Evolutionary conservation across 1,284 basidiomycete genomes (phyloP).

Genomic region (Agroathelia rolfsii): DNA sequence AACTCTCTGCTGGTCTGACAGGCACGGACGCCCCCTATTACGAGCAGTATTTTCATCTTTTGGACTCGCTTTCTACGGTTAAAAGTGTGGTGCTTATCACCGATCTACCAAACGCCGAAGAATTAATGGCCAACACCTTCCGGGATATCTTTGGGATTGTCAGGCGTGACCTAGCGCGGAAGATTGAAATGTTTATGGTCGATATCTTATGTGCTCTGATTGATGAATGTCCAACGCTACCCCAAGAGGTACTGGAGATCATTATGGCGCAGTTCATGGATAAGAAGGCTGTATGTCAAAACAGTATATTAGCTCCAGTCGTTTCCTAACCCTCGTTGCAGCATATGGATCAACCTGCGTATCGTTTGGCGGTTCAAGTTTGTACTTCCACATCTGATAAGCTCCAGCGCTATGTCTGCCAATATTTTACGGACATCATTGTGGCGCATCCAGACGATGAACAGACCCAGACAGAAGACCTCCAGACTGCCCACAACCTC

Average conservation of each 20-base stretch:
- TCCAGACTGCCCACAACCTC: slow-evolving; percentile 74
- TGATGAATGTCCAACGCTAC: slow-evolving; percentile 74
- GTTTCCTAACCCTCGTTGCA: slow-evolving; percentile 19
- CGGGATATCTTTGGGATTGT: slow-evolving; percentile 76
- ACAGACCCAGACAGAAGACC: slow-evolving; percentile 44
- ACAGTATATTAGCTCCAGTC: neutral
- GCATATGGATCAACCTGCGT: slow-evolving; percentile 69
- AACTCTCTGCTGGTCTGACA: slow-evolving; percentile 70
- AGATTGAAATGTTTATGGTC: slow-evolving; percentile 79
- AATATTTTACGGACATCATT: slow-evolving; percentile 87
- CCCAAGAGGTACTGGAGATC: slow-evolving; percentile 70
- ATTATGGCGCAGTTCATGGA: slow-evolving; percentile 83
- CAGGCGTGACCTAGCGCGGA: slow-evolving; percentile 76
- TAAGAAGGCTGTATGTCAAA: slow-evolving; percentile 49
- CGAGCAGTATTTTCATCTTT: slow-evolving; percentile 84
- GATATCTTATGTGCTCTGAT: slow-evolving; percentile 87
- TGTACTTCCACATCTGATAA: slow-evolving; percentile 80
- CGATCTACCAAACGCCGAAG: slow-evolving; percentile 82
- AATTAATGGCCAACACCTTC: slow-evolving; percentile 80
- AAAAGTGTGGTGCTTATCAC: slow-evolving; percentile 92
- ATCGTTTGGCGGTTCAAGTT: slow-evolving; percentile 80
- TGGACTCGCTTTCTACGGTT: slow-evolving; percentile 87
- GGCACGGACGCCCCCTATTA: slow-evolving; percentile 68
- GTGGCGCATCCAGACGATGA: slow-evolving; percentile 43
- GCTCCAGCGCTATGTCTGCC: slow-evolving; percentile 82